These are phyloP conservation scores for Omphalotus olearius DNA, from an alignment of 1,284 basidiomycete species.

Conservation along the genomic window DNA sequence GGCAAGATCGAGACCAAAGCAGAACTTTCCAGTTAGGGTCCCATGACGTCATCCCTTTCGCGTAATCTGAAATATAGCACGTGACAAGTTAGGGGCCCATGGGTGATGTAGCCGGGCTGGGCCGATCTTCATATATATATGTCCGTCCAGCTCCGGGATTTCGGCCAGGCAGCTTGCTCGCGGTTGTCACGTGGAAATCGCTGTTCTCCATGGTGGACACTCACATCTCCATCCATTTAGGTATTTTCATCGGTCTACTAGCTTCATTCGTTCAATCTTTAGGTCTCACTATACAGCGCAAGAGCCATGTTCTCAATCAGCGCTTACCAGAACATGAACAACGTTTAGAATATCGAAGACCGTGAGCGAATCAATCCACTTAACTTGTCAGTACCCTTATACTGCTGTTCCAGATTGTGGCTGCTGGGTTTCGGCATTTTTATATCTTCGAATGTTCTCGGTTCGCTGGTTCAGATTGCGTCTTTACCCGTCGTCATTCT, in stretches of 20 bases:
- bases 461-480: conserved; percentile 93
- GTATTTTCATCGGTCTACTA: conserved; percentile 68
- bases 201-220: too few relatives aligned
- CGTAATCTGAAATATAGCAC: not conserved
- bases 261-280: conserved; percentile 90
- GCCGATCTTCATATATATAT: too few relatives aligned
- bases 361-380: conserved; percentile 44
- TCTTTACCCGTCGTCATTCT: conserved; percentile 91
- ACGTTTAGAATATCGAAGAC: conserved; percentile 71
- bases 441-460: conserved; percentile 86
- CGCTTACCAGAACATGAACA: conserved; percentile 59
- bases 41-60: not conserved
- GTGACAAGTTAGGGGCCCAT: too few relatives aligned
- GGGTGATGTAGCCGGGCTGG: too few relatives aligned
- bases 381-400: conserved; percentile 14
- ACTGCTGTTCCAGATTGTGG: conserved; percentile 57
- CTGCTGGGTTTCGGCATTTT: conserved; percentile 82
- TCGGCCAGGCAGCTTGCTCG: too few relatives aligned
- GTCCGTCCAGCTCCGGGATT: too few relatives aligned
- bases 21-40: not conserved
- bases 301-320: conserved; percentile 90
- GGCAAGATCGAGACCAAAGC: not conserved
- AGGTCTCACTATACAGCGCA: conserved; percentile 91
- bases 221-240: conserved; percentile 39
- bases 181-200: too few relatives aligned